Evolutionary conservation across 108 stramenopile species (phyloP).

Genomic region (Pseudonitzschia multistriata): DNA sequence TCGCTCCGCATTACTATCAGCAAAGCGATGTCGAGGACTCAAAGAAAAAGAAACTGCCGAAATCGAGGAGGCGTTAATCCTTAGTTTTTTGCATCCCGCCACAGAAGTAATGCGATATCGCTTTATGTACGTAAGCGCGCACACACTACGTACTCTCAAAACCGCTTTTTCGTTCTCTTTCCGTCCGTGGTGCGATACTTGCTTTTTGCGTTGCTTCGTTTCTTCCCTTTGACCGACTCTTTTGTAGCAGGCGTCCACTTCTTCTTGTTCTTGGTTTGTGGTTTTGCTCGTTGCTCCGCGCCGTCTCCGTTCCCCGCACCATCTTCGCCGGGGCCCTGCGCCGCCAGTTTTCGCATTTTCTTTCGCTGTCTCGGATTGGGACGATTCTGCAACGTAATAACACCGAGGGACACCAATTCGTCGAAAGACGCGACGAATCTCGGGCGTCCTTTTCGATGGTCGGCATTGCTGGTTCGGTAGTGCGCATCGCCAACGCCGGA

Average conservation of each 20-base stretch:
- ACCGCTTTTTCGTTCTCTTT: slow-evolving; percentile 44
- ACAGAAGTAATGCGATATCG: too few species aligned
- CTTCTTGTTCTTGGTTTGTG: neutral
- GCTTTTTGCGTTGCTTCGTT: slow-evolving; percentile 25
- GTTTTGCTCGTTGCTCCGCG: neutral
- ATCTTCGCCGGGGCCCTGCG: neutral
- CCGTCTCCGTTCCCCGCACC: neutral
- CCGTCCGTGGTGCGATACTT: slow-evolving; percentile 45
- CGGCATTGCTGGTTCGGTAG: neutral
- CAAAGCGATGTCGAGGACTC: slow-evolving; percentile 88
- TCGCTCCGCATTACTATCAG: slow-evolving; percentile 98
- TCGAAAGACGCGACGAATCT: slow-evolving; percentile 40
- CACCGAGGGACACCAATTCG: slow-evolving; percentile 46
- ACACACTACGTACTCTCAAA: slow-evolving; percentile 21
- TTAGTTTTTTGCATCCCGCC: too few species aligned
- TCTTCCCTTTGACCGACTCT: slow-evolving; percentile 10
- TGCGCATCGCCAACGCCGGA: neutral
- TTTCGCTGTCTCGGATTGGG: slow-evolving; percentile 75
- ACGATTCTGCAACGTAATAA: slow-evolving; percentile 59
- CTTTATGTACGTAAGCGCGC: too few species aligned
- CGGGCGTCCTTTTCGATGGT: neutral
- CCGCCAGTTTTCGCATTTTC: slow-evolving; percentile 35
- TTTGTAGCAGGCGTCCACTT: neutral
- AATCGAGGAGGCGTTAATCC: slow-evolving; percentile 8
- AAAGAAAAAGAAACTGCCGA: slow-evolving; percentile 79